Evolutionary conservation across 2,329 filamentous ascomycete genomes (phyloP).

Genomic region (Claviceps quebecensis): DNA sequence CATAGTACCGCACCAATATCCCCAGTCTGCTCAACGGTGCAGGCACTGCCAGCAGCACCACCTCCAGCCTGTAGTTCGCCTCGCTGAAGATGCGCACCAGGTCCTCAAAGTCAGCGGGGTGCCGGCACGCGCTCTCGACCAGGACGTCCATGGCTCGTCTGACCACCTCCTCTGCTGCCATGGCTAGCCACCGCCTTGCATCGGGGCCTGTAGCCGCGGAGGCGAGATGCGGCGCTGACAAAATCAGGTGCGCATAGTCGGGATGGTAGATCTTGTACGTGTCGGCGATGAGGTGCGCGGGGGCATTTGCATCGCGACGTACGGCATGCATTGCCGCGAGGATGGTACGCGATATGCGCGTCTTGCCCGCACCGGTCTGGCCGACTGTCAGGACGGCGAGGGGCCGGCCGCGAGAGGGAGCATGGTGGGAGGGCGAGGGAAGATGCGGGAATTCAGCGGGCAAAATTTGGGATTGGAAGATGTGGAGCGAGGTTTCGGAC

Average conservation of each 20-base stretch:
- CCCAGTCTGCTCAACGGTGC: constrained; percentile 27
- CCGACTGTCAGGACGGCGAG: constrained; percentile 30
- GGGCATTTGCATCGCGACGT: not conserved
- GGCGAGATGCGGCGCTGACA: constrained; percentile 20
- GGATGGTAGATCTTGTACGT: constrained; percentile 36
- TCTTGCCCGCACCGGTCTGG: constrained; percentile 36
- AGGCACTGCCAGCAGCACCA: constrained; percentile 29
- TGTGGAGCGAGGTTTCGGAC: constrained; percentile 14
- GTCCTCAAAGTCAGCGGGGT: constrained; percentile 25
- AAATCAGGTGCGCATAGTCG: constrained; percentile 20
- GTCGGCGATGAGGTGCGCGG: constrained; percentile 32
- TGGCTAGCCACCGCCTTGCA: constrained; percentile 29
- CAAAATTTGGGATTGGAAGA: constrained; percentile 18
- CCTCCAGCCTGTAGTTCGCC: constrained; percentile 23
- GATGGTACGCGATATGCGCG: constrained; percentile 26
- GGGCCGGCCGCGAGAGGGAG: constrained; percentile 11
- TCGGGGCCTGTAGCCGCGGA: constrained; percentile 25
- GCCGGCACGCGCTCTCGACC: constrained; percentile 31
- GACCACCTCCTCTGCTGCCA: constrained; percentile 22
- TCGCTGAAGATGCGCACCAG: constrained; percentile 21
- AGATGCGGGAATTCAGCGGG: constrained; percentile 20
- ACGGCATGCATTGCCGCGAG: constrained; percentile 16
- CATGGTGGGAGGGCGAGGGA: constrained; percentile 1
- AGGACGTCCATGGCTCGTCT: constrained; percentile 21
- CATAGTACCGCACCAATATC: constrained; percentile 26